These are phyloP conservation scores for Gonium pectorale DNA, from an alignment of 139 green algal genomes.

Conservation along the genomic window DNA sequence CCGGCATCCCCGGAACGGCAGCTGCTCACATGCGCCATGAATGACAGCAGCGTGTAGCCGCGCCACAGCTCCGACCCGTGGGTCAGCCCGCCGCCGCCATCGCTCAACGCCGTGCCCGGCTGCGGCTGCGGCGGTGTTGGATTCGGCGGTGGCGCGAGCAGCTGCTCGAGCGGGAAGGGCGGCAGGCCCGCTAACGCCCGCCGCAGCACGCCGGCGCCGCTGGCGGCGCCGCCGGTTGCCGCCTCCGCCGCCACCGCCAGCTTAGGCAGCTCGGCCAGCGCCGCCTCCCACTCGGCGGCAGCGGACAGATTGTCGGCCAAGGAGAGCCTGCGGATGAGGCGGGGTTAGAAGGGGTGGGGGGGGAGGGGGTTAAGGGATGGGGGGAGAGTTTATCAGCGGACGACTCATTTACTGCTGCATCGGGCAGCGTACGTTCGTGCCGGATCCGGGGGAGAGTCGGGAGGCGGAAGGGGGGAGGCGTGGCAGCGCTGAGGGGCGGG, in stretches of 20 bases:
- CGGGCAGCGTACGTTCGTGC: too few species aligned
- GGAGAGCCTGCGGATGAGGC: neutral
- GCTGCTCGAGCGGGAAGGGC: slow-evolving; percentile 38
- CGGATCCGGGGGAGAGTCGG: too few species aligned
- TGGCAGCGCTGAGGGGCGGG: too few species aligned
- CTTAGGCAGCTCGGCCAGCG: slow-evolving; percentile 41
- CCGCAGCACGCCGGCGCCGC: slow-evolving; percentile 27
- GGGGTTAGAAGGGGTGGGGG: too few species aligned
- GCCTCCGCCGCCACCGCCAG: slow-evolving; percentile 9
- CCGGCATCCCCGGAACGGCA: neutral
- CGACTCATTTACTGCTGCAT: neutral
- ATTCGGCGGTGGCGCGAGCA: neutral
- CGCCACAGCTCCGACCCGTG: slow-evolving; percentile 46
- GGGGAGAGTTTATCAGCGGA: neutral
- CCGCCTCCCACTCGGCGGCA: slow-evolving; percentile 38
- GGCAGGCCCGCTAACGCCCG: slow-evolving; percentile 29
- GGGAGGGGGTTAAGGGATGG: neutral
- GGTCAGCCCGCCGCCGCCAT: too few species aligned
- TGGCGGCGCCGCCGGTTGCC: neutral
- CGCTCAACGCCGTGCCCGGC: neutral
- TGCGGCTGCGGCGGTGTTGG: neutral
- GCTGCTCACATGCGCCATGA: slow-evolving; percentile 53
- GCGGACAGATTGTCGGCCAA: neutral
- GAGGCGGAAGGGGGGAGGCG: too few species aligned
- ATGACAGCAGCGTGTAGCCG: slow-evolving; percentile 60